Percentiles rank a stretch among this genome's conserved stretches.
Conservation (phyloP, 306 rosid species). For the Rosa multiflora region DNA sequence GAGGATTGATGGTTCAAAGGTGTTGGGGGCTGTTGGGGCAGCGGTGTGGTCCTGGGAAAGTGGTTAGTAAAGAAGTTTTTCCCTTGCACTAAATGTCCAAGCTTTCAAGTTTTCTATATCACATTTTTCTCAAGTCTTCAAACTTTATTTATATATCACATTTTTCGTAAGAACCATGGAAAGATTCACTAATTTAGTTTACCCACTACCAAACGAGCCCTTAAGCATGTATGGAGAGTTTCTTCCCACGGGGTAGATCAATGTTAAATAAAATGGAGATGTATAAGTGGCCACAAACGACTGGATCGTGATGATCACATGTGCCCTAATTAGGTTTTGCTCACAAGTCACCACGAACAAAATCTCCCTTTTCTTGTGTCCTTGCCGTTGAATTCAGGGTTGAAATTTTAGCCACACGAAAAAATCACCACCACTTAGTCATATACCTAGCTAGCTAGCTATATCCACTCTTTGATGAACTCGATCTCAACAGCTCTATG, state of each 20-base stretch:
- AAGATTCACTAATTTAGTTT: neutral
- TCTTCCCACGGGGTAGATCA: neutral
- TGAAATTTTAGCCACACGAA: constrained; percentile 38
- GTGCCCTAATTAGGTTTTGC: constrained; percentile 15
- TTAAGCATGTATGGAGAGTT: neutral
- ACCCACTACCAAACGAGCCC: neutral
- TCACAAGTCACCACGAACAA: constrained; percentile 26
- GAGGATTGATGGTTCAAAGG: no score
- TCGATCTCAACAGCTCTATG: neutral
- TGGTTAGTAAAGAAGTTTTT: no score
- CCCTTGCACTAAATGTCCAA: no score
- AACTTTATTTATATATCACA: no score
- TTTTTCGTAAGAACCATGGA: neutral
- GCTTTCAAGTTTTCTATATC: no score
- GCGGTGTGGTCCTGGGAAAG: no score
- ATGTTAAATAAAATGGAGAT: neutral
- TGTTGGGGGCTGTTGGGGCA: no score
- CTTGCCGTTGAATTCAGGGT: constrained; percentile 39
- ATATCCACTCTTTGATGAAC: neutral
- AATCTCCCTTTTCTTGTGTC: constrained; percentile 13
- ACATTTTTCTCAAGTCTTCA: no score
- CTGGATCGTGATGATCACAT: constrained; percentile 26
- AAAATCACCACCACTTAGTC: constrained; percentile 3
- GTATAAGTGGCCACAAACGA: neutral
- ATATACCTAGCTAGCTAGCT: neutral